phyloP scores from a whole-genome alignment of 2,329 filamentous ascomycete species.

The Madurella mycetomatis region DNA sequence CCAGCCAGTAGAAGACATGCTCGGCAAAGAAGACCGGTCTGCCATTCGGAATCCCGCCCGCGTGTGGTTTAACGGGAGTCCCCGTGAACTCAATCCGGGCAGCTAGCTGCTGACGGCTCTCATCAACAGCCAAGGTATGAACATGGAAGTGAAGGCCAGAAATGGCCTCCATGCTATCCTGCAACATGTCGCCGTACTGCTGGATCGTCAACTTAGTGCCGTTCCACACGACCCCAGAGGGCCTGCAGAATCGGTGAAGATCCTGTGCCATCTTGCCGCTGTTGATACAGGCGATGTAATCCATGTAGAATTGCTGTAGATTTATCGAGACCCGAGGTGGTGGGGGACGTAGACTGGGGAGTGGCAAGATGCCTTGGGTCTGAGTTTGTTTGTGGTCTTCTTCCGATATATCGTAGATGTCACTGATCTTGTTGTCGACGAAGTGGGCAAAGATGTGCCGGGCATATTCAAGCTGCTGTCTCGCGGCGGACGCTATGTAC shows the following conservation, averaged over 20 bases:
- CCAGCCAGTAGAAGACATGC: constrained; percentile 25
- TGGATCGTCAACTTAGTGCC: constrained; percentile 9
- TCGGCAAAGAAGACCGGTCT: constrained; percentile 19
- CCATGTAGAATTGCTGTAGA: constrained; percentile 16
- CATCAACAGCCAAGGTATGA: constrained; percentile 17
- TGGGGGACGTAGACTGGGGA: constrained; percentile 8
- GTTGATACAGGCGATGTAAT: constrained; percentile 24
- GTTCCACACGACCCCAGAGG: constrained; percentile 16
- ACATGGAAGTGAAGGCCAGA: constrained; percentile 17
- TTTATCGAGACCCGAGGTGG: constrained; percentile 16
- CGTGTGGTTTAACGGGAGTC: constrained; percentile 18
- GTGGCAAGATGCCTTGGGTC: neutral
- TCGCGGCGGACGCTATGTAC: neutral
- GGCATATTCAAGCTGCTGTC: constrained; percentile 12
- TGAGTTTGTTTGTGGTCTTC: constrained; percentile 5
- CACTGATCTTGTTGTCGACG: constrained; percentile 12
- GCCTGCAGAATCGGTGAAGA: constrained; percentile 17
- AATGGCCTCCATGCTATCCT: constrained; percentile 18
- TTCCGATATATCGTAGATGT: constrained; percentile 13
- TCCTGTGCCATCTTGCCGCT: constrained; percentile 10
- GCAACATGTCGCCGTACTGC: constrained; percentile 19
- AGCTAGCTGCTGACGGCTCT: constrained; percentile 17
- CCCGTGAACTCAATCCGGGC: constrained; percentile 22
- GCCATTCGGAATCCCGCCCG: constrained; percentile 18
- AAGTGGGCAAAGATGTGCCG: constrained; percentile 20